Conservation (phyloP, 2,329 filamentous ascomycete species). For the Capronia epimyces region DNA sequence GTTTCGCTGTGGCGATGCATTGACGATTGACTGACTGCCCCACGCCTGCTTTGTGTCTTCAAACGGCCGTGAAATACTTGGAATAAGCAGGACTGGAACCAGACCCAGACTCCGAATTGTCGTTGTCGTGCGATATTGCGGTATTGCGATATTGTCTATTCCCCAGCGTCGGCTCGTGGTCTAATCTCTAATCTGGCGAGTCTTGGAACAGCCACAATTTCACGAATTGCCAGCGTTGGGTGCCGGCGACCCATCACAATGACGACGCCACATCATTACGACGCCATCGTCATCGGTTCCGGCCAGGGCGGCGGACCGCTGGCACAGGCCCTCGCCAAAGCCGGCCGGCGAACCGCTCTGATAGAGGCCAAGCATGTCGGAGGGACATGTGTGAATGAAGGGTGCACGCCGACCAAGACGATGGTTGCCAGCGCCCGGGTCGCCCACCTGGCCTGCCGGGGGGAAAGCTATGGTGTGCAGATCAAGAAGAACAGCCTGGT, state of each 20-base stretch:
- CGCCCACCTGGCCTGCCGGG: conserved; percentile 44
- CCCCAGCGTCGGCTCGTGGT: too few species aligned
- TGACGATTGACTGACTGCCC: too few species aligned
- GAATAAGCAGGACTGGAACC: too few species aligned
- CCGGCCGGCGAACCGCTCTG: conserved; percentile 43
- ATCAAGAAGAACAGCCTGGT: conserved; percentile 30
- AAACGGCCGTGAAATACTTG: too few species aligned
- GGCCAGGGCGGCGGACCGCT: conserved; percentile 51
- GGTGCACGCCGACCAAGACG: conserved; percentile 55
- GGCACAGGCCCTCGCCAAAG: conserved; percentile 44
- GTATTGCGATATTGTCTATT: too few species aligned
- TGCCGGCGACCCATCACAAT: background rate
- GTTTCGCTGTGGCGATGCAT: too few species aligned
- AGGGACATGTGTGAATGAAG: conserved; percentile 52
- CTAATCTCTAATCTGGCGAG: too few species aligned
- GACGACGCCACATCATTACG: conserved; percentile 32
- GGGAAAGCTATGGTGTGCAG: conserved; percentile 45
- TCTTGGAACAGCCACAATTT: too few species aligned
- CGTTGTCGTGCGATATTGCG: too few species aligned
- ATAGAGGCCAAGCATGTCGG: conserved; percentile 48
- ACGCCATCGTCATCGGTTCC: conserved; percentile 49
- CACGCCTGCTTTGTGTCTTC: too few species aligned
- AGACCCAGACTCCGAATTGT: too few species aligned
- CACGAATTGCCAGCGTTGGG: background rate
- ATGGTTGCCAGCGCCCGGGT: conserved; percentile 51